Conservation (phyloP, 805 yeast species). For the Candida nonsorbophila region DNA sequence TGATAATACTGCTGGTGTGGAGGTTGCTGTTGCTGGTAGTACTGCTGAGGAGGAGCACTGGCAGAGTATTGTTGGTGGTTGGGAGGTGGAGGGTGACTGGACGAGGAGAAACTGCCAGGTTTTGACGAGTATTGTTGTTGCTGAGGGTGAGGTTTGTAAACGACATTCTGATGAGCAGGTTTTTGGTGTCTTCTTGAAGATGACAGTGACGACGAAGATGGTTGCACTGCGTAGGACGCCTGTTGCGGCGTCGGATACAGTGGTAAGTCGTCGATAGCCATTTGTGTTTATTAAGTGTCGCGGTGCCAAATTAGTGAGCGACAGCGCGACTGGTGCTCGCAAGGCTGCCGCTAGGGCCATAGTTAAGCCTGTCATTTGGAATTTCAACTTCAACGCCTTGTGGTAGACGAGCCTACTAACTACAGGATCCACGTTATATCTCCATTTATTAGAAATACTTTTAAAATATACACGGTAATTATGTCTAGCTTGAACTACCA, state of each 20-base stretch:
- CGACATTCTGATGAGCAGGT: slow-evolving; percentile 6
- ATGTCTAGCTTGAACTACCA: slow-evolving; percentile 3
- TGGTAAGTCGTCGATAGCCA: slow-evolving; percentile 36
- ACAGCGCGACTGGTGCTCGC: too few relatives aligned
- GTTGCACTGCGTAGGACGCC: slow-evolving; percentile 27
- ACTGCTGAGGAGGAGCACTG: slow-evolving; percentile 8
- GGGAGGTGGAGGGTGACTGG: slow-evolving; percentile 6
- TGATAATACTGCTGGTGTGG: slow-evolving; percentile 9
- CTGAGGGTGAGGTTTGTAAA: slow-evolving; percentile 10
- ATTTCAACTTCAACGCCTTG: too few relatives aligned
- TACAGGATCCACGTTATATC: background rate
- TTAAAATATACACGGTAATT: slow-evolving; percentile 1
- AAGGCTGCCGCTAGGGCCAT: too few relatives aligned
- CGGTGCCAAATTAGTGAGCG: too few relatives aligned
- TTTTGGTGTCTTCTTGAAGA: slow-evolving; percentile 7
- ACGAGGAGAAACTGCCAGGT: slow-evolving; percentile 1
- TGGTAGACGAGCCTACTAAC: too few relatives aligned
- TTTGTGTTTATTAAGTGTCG: slow-evolving; percentile 2
- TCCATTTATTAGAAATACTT: background rate
- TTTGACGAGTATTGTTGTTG: slow-evolving; percentile 4
- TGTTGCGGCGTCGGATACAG: slow-evolving; percentile 43
- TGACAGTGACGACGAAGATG: slow-evolving; percentile 6
- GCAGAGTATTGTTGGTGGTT: slow-evolving; percentile 10
- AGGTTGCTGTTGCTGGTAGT: slow-evolving; percentile 8
- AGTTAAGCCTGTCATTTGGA: too few relatives aligned